Base-by-base conservation (phyloP, 768 basidiomycete genomes). In the Trametes coccinea region DNA sequence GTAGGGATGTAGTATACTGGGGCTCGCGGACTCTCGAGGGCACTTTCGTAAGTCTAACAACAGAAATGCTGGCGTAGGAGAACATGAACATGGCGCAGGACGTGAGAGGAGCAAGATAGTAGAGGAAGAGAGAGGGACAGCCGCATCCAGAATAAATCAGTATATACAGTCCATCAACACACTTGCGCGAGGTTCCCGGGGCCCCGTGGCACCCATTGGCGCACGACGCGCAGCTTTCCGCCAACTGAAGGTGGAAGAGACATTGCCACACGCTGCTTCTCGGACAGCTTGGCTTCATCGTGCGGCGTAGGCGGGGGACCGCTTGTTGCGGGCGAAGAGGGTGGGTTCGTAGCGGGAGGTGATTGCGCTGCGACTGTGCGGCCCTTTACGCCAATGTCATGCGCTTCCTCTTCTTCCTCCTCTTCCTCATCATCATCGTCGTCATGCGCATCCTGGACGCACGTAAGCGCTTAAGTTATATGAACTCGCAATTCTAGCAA, bases 371-470 rank as follows among this genome's bases (percentile, higher is more conserved):
- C 53, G 17, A 63, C 64, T 0, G 50, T 46, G 8, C 61, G 58
- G n/a, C 61, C 64, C 59, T 63, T 63, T 43, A 50, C 40, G 10
- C 48, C 39, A 9, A 45, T 48, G 17, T 61, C 52, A 5, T 58
- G 62, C 39, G 57, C 59, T 48, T 81, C 82, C 59, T 82, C 81
- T 45, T 82, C 80, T 61, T 81, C 81, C 40, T 81, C 81, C n/a
- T 81, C 81, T 11, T 82, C 83, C 2, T 81, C 80, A 2, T 82
- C 82, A 3, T 80, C 80, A 39, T 78, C 78, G 11, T 77, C 79
- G 27, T 77, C 78, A 33, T 73, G 78, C 49, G 76, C 74, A 44
- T 80, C 79, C 75, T 75, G 44, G n/a, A 43, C 0, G 2, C 2
- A 3, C 43, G 22, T 53, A 34, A 22, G 37, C 41, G 41, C 5